Percentiles rank a stretch among this genome's conserved stretches.
Evolutionary conservation across 2,329 filamentous ascomycete genomes (phyloP).

Genomic region (Sporothrix phasma): DNA sequence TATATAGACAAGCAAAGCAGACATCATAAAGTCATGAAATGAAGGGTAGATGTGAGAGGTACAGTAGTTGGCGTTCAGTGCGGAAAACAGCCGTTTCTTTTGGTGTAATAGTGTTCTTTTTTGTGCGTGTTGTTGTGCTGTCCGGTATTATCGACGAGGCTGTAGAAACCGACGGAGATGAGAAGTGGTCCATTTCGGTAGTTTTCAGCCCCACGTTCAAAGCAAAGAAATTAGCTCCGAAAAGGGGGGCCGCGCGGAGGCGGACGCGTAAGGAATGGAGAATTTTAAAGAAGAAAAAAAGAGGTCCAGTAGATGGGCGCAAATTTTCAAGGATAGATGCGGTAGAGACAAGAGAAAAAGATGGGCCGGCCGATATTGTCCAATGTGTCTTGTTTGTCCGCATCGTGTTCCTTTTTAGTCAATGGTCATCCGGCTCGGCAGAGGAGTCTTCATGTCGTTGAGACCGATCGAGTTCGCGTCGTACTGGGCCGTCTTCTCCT

Average conservation of each 20-base stretch:
- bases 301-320: neutral
- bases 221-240: neutral
- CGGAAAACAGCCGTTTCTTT: neutral
- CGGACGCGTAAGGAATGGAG: neutral
- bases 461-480: constrained; percentile 47
- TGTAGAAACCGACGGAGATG: neutral
- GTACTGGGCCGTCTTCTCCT: constrained; percentile 38
- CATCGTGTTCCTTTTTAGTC: constrained; percentile 33
- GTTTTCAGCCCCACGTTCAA: neutral
- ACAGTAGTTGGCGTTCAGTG: neutral
- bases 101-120: neutral
- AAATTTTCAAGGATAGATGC: neutral
- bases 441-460: constrained; percentile 46
- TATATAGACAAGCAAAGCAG: constrained; percentile 3
- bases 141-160: neutral
- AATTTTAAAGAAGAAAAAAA: neutral
- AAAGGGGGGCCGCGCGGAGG: neutral
- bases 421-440: constrained; percentile 51
- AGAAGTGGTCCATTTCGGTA: neutral
- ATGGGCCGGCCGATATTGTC: neutral
- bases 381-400: neutral
- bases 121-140: neutral
- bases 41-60: neutral
- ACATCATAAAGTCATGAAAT: constrained; percentile 7
- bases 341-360: neutral